phyloP scores from a whole-genome alignment of 2,329 filamentous ascomycete genomes.

The Colletotrichum viniferum region DNA sequence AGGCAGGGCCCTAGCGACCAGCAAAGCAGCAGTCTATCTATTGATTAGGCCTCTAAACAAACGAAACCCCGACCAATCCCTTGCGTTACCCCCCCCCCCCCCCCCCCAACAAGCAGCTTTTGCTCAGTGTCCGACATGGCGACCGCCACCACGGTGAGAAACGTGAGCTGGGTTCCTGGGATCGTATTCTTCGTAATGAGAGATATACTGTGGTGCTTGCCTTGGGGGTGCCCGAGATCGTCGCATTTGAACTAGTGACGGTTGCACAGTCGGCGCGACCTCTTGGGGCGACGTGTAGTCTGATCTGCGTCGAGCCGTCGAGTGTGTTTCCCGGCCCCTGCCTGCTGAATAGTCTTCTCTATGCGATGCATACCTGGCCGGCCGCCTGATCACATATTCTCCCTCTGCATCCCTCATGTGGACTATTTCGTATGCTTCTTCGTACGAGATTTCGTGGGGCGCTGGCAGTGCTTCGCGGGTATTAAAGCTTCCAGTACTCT shows the following conservation, averaged over 20 bases:
- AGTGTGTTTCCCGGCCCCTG: background rate
- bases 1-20: background rate
- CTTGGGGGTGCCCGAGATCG: background rate
- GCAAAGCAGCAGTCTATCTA: background rate
- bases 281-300: background rate
- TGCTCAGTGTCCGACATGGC: background rate
- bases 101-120: background rate
- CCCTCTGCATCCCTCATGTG: slow-evolving; percentile 48
- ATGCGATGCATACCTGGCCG: slow-evolving; percentile 33
- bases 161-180: slow-evolving; percentile 39
- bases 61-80: background rate
- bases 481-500: background rate
- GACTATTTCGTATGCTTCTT: slow-evolving; percentile 49
- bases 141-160: background rate
- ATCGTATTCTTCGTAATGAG: slow-evolving; percentile 46
- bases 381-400: slow-evolving; percentile 50
- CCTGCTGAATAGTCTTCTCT: slow-evolving; percentile 12
- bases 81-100: too few species aligned
- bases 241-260: background rate
- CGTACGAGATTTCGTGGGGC: slow-evolving; percentile 31
- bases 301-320: background rate
- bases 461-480: background rate
- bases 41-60: background rate
- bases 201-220: background rate
- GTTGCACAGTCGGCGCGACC: background rate